These are phyloP conservation scores for Gracilaria gracilis DNA, from an alignment of 23 red algal genomes.

Conservation along the genomic window DNA sequence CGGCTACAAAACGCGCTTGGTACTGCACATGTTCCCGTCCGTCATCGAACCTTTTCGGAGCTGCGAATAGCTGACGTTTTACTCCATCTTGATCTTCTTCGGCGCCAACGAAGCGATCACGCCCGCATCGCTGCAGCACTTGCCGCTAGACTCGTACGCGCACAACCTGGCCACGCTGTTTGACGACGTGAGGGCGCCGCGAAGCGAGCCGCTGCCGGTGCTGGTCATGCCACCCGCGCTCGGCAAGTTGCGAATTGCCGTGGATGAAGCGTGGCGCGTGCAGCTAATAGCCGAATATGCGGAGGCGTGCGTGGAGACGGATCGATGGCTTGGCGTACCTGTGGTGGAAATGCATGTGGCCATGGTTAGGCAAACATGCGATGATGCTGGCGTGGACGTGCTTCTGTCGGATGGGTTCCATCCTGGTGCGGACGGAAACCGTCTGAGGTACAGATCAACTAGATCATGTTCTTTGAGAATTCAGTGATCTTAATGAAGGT, in stretches of 20 bases:
- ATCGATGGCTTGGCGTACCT: slow-evolving; percentile 9
- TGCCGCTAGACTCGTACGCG: slow-evolving; percentile 62
- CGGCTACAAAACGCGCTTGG: slow-evolving; percentile 76
- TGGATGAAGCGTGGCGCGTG: not conserved
- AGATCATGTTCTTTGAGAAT: no score
- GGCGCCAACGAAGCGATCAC: slow-evolving; percentile 74
- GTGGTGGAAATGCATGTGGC: slow-evolving; percentile 59
- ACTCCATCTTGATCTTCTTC: slow-evolving; percentile 65
- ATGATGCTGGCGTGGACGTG: not conserved
- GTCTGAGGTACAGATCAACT: slow-evolving; percentile 8
- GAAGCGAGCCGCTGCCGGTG: slow-evolving; percentile 35
- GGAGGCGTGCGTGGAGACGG: slow-evolving; percentile 50
- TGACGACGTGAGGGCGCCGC: slow-evolving; percentile 15
- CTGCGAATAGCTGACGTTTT: not conserved
- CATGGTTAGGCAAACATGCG: slow-evolving; percentile 31
- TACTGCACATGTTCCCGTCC: slow-evolving; percentile 61
- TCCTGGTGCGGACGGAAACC: slow-evolving; percentile 45
- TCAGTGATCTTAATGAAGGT: no score
- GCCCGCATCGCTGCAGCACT: slow-evolving; percentile 33
- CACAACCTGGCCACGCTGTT: slow-evolving; percentile 63
- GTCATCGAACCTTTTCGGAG: not conserved
- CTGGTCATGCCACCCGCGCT: slow-evolving; percentile 60
- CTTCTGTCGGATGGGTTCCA: slow-evolving; percentile 69
- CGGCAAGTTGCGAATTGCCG: not conserved
- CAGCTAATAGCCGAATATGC: slow-evolving; percentile 45